Percentiles rank a stretch among this genome's conserved stretches.
Evolutionary conservation across 192 early-diverging fungal genomes (phyloP).

Genomic region (Oehlia diaphana): DNA sequence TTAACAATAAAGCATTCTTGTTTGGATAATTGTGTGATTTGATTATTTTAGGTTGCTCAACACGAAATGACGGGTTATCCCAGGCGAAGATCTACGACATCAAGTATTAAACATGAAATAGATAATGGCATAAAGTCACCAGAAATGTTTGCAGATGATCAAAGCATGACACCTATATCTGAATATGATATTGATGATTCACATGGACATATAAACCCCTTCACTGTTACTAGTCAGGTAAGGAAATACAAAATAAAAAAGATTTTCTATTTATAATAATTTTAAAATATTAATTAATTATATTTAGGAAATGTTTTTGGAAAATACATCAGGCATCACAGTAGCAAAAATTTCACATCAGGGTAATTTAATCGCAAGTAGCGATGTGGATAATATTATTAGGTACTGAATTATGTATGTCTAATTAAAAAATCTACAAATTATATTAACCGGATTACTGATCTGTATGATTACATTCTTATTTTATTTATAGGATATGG

Average conservation of each 20-base stretch:
- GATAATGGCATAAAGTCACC: neutral
- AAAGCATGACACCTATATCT: conserved; percentile 15
- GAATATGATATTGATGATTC: conserved; percentile 18
- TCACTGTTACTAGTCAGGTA: conserved; percentile 11
- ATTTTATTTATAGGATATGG: conserved; percentile 40
- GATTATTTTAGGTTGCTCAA: conserved; percentile 10
- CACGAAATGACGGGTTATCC: neutral
- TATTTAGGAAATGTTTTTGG: conserved; percentile 55
- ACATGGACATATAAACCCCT: conserved; percentile 9
- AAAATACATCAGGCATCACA: conserved; percentile 58
- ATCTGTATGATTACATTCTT: neutral
- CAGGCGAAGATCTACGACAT: neutral
- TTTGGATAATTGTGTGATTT: neutral
- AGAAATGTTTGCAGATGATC: neutral
- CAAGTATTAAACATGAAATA: neutral
- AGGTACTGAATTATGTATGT: conserved; percentile 25
- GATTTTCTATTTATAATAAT: neutral
- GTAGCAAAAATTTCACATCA: conserved; percentile 57
- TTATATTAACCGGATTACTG: neutral
- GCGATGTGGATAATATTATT: conserved; percentile 62
- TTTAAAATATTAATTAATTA: neutral
- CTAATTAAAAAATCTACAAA: neutral
- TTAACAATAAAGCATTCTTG: neutral
- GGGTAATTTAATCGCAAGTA: conserved; percentile 60
- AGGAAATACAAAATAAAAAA: neutral